A percentile compares a stretch with the other conserved stretches of the same genome.
Conservation (phyloP, 2,329 filamentous ascomycete species). For the Penicillium paneum region DNA sequence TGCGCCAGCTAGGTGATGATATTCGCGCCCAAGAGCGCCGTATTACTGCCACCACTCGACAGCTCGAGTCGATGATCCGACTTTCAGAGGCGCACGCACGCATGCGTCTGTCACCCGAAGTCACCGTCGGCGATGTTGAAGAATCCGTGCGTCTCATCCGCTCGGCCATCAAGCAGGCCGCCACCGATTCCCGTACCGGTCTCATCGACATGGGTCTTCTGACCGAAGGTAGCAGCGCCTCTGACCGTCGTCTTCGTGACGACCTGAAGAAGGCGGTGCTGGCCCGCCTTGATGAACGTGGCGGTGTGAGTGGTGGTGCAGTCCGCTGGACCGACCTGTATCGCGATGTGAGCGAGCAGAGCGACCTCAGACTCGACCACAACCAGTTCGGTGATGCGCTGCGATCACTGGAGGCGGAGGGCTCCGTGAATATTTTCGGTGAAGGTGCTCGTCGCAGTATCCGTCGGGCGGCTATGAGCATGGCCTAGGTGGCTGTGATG, state of each 20-base stretch:
- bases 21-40: slow-evolving; percentile 86
- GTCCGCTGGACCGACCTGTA: slow-evolving; percentile 78
- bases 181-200: slow-evolving; percentile 86
- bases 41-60: slow-evolving; percentile 94
- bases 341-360: slow-evolving; percentile 68
- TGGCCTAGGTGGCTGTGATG: slow-evolving; percentile 13
- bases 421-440: slow-evolving; percentile 72
- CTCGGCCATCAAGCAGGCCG: slow-evolving; percentile 89
- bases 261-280: slow-evolving; percentile 81
- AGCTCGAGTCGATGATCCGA: slow-evolving; percentile 98
- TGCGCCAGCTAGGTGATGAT: slow-evolving; percentile 89
- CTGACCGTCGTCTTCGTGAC: slow-evolving; percentile 76
- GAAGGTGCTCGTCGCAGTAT: slow-evolving; percentile 82
- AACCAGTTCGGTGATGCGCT: slow-evolving; percentile 81
- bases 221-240: slow-evolving; percentile 87
- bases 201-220: slow-evolving; percentile 95
- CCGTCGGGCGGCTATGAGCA: slow-evolving; percentile 51
- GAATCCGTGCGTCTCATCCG: slow-evolving; percentile 93
- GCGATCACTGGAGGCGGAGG: slow-evolving; percentile 77
- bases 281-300: slow-evolving; percentile 74
- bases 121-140: slow-evolving; percentile 76
- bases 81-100: slow-evolving; percentile 95
- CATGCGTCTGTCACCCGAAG: slow-evolving; percentile 78
- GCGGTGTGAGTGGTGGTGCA: slow-evolving; percentile 59
- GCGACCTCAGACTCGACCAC: slow-evolving; percentile 66